phyloP scores from a whole-genome alignment of 2,329 filamentous ascomycete species.

The Cadophora gregata region DNA sequence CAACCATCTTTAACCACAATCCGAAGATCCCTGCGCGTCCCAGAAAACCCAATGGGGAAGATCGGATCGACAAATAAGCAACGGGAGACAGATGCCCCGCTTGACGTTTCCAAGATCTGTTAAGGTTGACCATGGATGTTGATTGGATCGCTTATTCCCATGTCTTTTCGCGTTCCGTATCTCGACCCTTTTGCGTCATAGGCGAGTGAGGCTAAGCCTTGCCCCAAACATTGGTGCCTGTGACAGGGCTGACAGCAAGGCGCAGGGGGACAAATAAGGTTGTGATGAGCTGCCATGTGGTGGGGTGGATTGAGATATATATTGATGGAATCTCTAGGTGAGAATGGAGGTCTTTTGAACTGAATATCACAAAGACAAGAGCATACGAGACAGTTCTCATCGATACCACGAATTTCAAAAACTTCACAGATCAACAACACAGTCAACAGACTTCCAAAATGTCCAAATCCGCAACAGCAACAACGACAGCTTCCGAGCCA shows the following conservation, averaged over 20 bases:
- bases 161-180: slow-evolving; percentile 28
- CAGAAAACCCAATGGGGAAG: background rate
- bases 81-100: slow-evolving; percentile 15
- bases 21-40: slow-evolving; percentile 6
- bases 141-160: slow-evolving; percentile 24
- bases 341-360: too few species aligned
- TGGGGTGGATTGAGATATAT: background rate
- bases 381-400: background rate
- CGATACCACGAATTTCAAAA: background rate
- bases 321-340: too few species aligned
- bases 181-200: slow-evolving; percentile 15
- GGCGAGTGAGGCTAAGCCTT: background rate
- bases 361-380: background rate
- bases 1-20: background rate
- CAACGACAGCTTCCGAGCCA: slow-evolving; percentile 1
- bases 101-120: slow-evolving; percentile 4
- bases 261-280: background rate
- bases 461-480: slow-evolving; percentile 4
- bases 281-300: background rate
- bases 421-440: background rate
- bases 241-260: background rate
- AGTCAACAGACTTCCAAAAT: background rate
- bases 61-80: slow-evolving; percentile 17
- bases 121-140: too few species aligned
- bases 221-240: slow-evolving; percentile 9